Base-by-base conservation (phyloP, 2,329 filamentous ascomycete genomes). In the Dactylonectria estremocensis region DNA sequence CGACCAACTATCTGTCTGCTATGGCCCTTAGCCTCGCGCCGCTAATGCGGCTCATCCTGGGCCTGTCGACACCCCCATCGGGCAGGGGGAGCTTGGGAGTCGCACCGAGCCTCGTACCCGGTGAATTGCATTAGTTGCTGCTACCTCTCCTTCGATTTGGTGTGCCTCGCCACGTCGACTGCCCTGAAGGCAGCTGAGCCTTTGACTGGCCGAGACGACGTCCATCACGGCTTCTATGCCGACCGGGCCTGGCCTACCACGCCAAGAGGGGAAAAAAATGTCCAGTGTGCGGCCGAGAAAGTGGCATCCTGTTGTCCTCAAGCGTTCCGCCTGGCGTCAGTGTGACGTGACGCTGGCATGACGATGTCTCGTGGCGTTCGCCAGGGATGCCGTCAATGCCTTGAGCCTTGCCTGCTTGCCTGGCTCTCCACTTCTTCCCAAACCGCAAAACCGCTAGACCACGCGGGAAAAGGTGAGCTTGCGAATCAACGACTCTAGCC, bases 1-100 rank as follows among this genome's bases (percentile, higher is more conserved):
- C 24, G 28, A 49, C 52, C 59, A 56, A 67, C 64, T 66, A 68
- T 60, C 63, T 63, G 43, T 64, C 52, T 28, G 57, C 56, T 57
- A 61, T 53, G 18, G 50, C 53, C 53, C 45, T 53, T 68, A 61
- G 64, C 53, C 59, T 64, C 40, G 54, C 31, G 69, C 65, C 71
- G 73, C 74, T 76, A 76, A 76, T 76, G 72, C 71, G 68, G 71
- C 68, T 75, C 74, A 76, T 74, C 71, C 74, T 50, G 64, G 68
- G 24, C 24, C 45, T 46, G 40, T 67, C 53, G 64, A 65, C 43
- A n/a, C 14, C 24, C 24, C 40, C 40, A 61, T 53, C 28, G 49
- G 50, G 31, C 28, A n/a, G 5, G 16, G 49, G 14, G 49, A 54
- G 43, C 49, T 28, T 28, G 24, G 24, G 24, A 28, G 24, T 28